These are phyloP conservation scores for Vaccinium darrowii DNA, from an alignment of 148 eudicot genomes.

Conservation along the genomic window DNA sequence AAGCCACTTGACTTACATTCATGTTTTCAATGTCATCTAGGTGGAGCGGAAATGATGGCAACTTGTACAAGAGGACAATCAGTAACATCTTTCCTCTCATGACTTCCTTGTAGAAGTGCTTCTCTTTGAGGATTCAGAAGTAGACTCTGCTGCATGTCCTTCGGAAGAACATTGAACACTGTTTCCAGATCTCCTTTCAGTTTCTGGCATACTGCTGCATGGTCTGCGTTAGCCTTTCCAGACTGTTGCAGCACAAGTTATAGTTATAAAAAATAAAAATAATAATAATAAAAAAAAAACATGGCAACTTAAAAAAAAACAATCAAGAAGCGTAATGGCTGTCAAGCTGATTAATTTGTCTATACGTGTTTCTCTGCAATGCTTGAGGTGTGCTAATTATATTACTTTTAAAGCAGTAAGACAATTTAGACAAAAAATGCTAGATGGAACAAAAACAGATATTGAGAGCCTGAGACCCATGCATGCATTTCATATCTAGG, in stretches of 20 bases:
- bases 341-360: background rate
- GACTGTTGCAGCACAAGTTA: slow-evolving; percentile 36
- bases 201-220: slow-evolving; percentile 47
- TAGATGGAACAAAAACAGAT: background rate
- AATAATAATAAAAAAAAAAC: background rate
- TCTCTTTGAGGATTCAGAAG: slow-evolving; percentile 77
- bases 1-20: slow-evolving; percentile 12
- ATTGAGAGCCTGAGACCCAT: background rate
- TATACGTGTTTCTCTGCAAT: background rate
- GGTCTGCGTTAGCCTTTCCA: slow-evolving; percentile 37
- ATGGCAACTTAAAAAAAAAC: background rate
- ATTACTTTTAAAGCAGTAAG: background rate
- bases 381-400: background rate
- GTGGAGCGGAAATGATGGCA: slow-evolving; percentile 16
- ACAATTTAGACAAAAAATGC: background rate
- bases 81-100: slow-evolving; percentile 9
- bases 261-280: background rate
- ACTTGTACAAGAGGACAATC: slow-evolving; percentile 15
- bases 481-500: background rate
- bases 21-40: slow-evolving; percentile 25
- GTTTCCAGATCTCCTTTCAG: slow-evolving; percentile 72
- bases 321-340: background rate
- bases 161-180: slow-evolving; percentile 68
- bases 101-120: slow-evolving; percentile 39
- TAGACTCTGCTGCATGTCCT: slow-evolving; percentile 76